Conservation (phyloP, 2,329 filamentous ascomycete genomes). For the Talaromyces marneffei region DNA sequence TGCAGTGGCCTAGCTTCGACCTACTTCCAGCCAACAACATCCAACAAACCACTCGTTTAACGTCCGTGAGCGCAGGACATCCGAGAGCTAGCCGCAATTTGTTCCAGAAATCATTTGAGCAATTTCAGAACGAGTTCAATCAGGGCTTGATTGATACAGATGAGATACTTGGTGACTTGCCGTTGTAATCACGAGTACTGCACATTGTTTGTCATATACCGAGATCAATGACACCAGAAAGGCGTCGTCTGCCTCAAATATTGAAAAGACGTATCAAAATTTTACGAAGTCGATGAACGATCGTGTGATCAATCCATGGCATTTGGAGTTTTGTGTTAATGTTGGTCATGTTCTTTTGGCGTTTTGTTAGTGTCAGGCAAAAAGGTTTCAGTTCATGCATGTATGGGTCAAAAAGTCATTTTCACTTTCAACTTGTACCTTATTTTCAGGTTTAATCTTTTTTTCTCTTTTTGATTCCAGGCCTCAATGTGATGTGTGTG, state of each 20-base stretch:
- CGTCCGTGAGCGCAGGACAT: neutral
- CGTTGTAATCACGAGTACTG: neutral
- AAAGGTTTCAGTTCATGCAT: neutral
- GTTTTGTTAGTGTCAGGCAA: neutral
- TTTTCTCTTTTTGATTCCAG: neutral
- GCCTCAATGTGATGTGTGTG: too few species aligned
- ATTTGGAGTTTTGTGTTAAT: conserved; percentile 2
- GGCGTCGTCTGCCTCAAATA: conserved; percentile 1
- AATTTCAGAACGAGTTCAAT: conserved; percentile 1
- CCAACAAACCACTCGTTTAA: neutral
- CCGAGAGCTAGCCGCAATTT: neutral
- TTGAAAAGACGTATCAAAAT: neutral
- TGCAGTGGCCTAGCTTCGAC: conserved; percentile 13
- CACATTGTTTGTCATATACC: conserved; percentile 2
- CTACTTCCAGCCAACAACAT: neutral
- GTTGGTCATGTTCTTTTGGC: neutral
- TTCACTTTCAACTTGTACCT: neutral
- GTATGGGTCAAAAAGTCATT: conserved; percentile 1
- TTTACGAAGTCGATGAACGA: conserved; percentile 7
- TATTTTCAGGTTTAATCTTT: neutral
- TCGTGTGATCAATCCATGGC: neutral
- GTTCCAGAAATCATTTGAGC: neutral
- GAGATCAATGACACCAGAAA: neutral
- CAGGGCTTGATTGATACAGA: conserved; percentile 7
- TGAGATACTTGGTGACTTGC: conserved; percentile 4